These are phyloP conservation scores for Marasmius tenuissimus DNA, from an alignment of 1,284 basidiomycete species.

Conservation along the genomic window DNA sequence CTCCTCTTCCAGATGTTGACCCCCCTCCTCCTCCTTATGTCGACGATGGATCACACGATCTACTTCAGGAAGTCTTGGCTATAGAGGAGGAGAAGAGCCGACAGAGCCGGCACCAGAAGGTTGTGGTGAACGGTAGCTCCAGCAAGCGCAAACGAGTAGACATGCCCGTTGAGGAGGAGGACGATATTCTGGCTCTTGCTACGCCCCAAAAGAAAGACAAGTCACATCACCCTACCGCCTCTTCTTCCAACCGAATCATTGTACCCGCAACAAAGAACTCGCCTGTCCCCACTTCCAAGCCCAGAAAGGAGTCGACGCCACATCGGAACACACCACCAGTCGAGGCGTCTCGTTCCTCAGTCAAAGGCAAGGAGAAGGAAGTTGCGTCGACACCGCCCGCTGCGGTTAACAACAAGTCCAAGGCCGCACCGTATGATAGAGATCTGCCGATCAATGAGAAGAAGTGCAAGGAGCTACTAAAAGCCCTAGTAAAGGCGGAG, in stretches of 20 bases:
- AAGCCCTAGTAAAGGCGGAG: conserved; percentile 62
- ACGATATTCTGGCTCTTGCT: conserved; percentile 60
- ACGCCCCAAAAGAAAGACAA: conserved; percentile 66
- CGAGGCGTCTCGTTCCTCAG: conserved; percentile 37
- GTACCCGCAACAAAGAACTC: conserved; percentile 12
- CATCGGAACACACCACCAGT: conserved; percentile 25
- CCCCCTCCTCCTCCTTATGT: conserved; percentile 63
- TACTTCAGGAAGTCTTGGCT: conserved; percentile 78
- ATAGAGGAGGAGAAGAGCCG: conserved; percentile 60
- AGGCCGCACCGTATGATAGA: conserved; percentile 37
- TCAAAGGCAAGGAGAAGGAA: conserved; percentile 72
- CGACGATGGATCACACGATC: conserved; percentile 75
- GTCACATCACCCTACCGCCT: conserved; percentile 32
- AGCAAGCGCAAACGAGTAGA: conserved; percentile 58
- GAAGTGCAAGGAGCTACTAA: conserved; percentile 79
- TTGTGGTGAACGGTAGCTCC: conserved; percentile 28
- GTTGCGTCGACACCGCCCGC: conserved; percentile 25
- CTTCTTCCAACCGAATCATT: conserved; percentile 21
- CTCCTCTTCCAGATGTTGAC: conserved; percentile 34
- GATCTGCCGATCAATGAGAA: conserved; percentile 67
- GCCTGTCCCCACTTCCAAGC: conserved; percentile 28
- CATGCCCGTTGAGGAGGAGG: conserved; percentile 42
- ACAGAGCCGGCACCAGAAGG: conserved; percentile 32
- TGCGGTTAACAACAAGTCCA: conserved; percentile 39
- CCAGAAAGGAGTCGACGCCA: conserved; percentile 40